Evolutionary conservation across 108 stramenopile species (phyloP), one percentile per base, ranked within the genome.

Genomic region (Nitzschia sp.): DNA sequence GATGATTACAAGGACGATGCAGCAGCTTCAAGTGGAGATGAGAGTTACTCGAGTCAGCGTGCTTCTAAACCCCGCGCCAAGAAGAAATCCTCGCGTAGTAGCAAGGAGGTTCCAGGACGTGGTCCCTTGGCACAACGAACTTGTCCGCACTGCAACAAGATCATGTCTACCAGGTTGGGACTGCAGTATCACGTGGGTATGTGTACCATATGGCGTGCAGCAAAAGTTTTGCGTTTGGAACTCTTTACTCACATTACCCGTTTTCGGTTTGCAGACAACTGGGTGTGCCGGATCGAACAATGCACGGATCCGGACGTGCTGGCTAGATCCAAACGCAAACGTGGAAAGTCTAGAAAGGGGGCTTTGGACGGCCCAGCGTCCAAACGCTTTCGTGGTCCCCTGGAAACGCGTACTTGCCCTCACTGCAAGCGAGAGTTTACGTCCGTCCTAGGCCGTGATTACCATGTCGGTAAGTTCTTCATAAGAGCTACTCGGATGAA

Each of bases 1-100:
- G n/a, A n/a, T n/a, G n/a, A n/a, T n/a, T n/a, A n/a, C n/a, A n/a
- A n/a, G n/a, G n/a, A n/a, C n/a, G n/a, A n/a, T n/a, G 63, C 89
- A 94, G 58, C 82, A 82, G 6, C 80, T 82, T 29, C 76, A 85
- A 2, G 71, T 91, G 34, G 81, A 86, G 17, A 60, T 66, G 34
- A 79, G 75, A 46, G 88, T n/a, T n/a, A n/a, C n/a, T n/a, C n/a
- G n/a, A n/a, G n/a, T n/a, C n/a, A n/a, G n/a, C n/a, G n/a, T n/a
- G n/a, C n/a, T n/a, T n/a, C n/a, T n/a, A n/a, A n/a, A n/a, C n/a
- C n/a, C n/a, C n/a, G n/a, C n/a, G n/a, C n/a, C n/a, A n/a, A n/a
- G n/a, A 13, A 6, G 38, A 42, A 42, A 42, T 42, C 38, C 9
- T 13, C 9, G 13, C 38, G 38, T 42, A 13, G 38, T 42, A 42